Conservation (phyloP, 352 stramenopile species). For the Phytophthora syringae region DNA sequence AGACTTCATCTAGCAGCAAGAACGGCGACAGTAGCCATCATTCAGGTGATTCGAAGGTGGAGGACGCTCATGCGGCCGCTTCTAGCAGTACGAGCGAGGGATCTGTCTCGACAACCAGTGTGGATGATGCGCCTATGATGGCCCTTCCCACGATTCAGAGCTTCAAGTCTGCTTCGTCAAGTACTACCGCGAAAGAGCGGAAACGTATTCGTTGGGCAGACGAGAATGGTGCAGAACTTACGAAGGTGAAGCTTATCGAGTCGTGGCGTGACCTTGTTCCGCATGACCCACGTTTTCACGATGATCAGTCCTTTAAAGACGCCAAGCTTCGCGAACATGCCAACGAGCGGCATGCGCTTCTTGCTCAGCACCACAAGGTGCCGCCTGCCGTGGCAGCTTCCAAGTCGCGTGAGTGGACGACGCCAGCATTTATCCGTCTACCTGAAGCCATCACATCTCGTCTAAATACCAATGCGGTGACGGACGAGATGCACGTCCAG, state of each 20-base stretch:
- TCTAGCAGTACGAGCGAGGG: constrained; percentile 33
- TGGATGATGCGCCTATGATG: constrained; percentile 52
- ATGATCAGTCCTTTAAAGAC: constrained; percentile 82
- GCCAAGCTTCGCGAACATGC: constrained; percentile 87
- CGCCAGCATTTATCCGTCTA: constrained; percentile 65
- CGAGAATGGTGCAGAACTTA: constrained; percentile 74
- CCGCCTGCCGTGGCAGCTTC: constrained; percentile 49
- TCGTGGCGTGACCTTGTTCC: constrained; percentile 85
- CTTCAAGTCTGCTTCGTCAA: constrained; percentile 65
- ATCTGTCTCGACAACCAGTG: constrained; percentile 19
- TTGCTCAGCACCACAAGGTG: constrained; percentile 79
- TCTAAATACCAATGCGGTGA: constrained; percentile 37
- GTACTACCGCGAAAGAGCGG: constrained; percentile 37
- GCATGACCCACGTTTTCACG: constrained; percentile 53
- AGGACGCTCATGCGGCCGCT: constrained; percentile 16
- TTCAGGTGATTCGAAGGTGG: constrained; percentile 19
- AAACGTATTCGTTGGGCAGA: constrained; percentile 87
- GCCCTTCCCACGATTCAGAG: constrained; percentile 83
- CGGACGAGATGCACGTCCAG: constrained; percentile 74
- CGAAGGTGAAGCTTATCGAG: constrained; percentile 87
- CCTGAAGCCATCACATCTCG: constrained; percentile 60
- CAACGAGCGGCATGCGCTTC: constrained; percentile 70
- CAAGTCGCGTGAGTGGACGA: constrained; percentile 69
- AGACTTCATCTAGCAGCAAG: constrained; percentile 39
- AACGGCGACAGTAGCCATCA: constrained; percentile 20